Conservation (phyloP, 1,284 basidiomycete genomes). For the Mycena citricolor region DNA sequence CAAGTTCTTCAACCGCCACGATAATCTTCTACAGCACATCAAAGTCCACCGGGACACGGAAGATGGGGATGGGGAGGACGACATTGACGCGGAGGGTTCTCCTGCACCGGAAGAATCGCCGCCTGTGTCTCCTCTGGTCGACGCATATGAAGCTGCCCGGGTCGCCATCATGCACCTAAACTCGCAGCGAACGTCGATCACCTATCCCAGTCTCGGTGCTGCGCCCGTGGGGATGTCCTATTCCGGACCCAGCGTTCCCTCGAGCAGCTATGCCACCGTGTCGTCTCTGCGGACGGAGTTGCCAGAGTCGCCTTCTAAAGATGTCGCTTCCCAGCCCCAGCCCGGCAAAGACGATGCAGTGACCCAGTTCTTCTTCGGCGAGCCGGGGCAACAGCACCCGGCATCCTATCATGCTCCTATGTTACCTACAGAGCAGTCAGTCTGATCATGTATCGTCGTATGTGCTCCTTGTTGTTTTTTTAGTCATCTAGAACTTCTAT, state of each 20-base stretch:
- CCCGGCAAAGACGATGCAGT: no score
- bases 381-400: no score
- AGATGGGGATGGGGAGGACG: not conserved
- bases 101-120: slow-evolving; percentile 3
- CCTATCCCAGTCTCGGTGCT: slow-evolving; percentile 11
- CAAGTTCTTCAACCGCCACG: slow-evolving; percentile 82
- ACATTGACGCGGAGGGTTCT: slow-evolving; percentile 6
- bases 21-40: slow-evolving; percentile 81
- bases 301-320: slow-evolving; percentile 8
- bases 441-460: no score
- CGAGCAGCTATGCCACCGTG: slow-evolving; percentile 6
- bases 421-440: no score
- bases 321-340: no score
- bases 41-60: slow-evolving; percentile 42
- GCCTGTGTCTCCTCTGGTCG: not conserved
- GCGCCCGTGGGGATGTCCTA: no score
- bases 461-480: no score
- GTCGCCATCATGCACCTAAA: no score
- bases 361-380: no score
- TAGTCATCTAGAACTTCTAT: no score
- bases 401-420: no score
- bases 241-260: not conserved
- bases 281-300: slow-evolving; percentile 17
- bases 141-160: not conserved
- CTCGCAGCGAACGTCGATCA: slow-evolving; percentile 9